Base-by-base conservation (phyloP, 1,139 yeast genomes). In the Yamadazyma atlantica region DNA sequence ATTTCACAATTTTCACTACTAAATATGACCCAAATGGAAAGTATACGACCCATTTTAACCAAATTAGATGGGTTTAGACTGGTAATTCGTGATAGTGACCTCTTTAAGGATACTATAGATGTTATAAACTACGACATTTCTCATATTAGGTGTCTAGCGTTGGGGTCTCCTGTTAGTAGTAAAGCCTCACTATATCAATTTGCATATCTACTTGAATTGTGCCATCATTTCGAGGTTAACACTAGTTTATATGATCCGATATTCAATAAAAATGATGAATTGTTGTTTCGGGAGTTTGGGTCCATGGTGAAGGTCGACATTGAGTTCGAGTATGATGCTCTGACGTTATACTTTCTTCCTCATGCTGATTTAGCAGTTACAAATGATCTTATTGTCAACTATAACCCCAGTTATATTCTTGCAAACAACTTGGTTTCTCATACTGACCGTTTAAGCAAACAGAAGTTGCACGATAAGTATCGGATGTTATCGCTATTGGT, bases 331-430 rank as follows among this genome's bases (percentile, higher is more conserved):
- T 7, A 39, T 60, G 56, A 51, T 40, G 32, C 17, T 57, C 56
- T 22, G 1, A 60, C 66, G 0, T 54, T 83, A 2, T 79, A 65
- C 48, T 85, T 78, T 50, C 66, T 85, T 39, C 94, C 94, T 0
- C 95, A 86, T 59, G 90, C 90, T 0, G 87, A 89, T 0, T 59
- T 83, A 29, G 67, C 63, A 5, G 59, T 85, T 10, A 78, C 85
- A 1, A 76, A 80, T 32, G 30, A 41, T 1, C 48, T 82, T 1
- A 45, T 82, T 4, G 56, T 34, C 1, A 28, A 27, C 0, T 44
- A 60, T 4, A 37, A 53, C 14, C 82, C 81, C 1, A 23, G 15
- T 2, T 55, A 58, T 24, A 46, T 74, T 33, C 54, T 80, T 21
- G 79, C 78, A 2, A 80, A 80, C 45, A 69, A 79, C 48, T 42